Evolutionary conservation across 1,139 yeast species (phyloP), one percentile per base, ranked within the genome.

Genomic region (Candida smagusa): DNA sequence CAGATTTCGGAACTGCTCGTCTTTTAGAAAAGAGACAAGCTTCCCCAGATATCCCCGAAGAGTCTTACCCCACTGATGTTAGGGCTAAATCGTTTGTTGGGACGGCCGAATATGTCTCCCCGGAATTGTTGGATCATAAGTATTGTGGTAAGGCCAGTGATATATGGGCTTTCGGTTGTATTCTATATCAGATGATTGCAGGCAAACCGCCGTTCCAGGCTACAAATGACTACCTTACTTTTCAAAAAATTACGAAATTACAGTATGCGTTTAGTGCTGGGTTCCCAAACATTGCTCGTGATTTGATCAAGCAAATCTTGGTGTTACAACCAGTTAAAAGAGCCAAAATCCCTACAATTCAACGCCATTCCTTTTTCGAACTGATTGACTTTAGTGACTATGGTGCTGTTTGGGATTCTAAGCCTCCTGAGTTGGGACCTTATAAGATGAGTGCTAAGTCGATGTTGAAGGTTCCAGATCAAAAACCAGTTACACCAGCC

Each of bases 161-260:
- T 59, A 62, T 82, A 23, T 85, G 95, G 95, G 92, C 94, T 0
- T 61, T 83, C 46, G 95, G 94, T 0, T 85, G 95, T 58, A 83
- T 85, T 29, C 52, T 84, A 8, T 85, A 78, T 51, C 94, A 85
- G 56, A 75, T 85, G 68, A 71, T 82, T 34, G 83, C 84, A 6
- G 95, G 94, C 0, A 68, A 72, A 35, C 94, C 95, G 0, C 94
- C 95, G 0, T 85, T 85, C 51, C 81, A 84, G 52, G 94, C 90
- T 1, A 72, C 77, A 8, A 84, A 83, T 44, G 95, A 85, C 53
- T 78, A 84, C 49, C 69, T 79, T 40, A 84, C 92, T 0, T 85
- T 85, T 56, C 84, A 79, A 48, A 77, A 75, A 50, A 79, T 79
- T 46, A 79, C 80, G 21, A 75, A 77, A 33, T 59, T 84, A 36